Base-by-base conservation (phyloP, 2,329 filamentous ascomycete species). In the Trichoderma asperellum region DNA sequence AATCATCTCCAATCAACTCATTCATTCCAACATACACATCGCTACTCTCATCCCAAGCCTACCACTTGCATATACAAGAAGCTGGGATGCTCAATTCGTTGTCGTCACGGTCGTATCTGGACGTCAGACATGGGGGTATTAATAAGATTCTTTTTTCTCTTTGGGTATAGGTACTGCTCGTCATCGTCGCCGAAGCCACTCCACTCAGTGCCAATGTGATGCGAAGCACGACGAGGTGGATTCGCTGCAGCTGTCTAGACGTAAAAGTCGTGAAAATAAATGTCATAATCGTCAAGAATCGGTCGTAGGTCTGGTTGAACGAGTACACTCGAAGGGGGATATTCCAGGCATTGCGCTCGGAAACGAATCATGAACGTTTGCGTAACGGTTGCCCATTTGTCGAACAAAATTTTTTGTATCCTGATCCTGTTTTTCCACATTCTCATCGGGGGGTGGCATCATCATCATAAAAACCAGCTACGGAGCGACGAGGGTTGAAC, bases 251-350 rank as follows among this genome's bases (percentile, higher is more conserved):
- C 79, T 81, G 80, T 82, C 81, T 82, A 82, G 80, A 82, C 80
- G 78, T 82, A 78, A 81, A 65, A 61, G 78, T 82, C 81, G 78
- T 82, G 77, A 82, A 79, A 81, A 68, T 70, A 81, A 81, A 78
- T 79, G 79, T 81, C 80, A 79, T 81, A 78, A 81, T 82, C 80
- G 79, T 82, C 80, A 82, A 79, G 77, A 77, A 78, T 74, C 78
- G 75, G 75, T 79, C 76, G 73, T 78, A 75, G 74, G 74, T 75
- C 74, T 78, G 77, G 75, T 75, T 73, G 70, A 68, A 73, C 75
- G 69, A 73, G 73, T 76, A 78, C 76, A 76, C 72, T 70, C 72
- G 71, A 75, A 75, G 73, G 74, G 75, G 74, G 76, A 29, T 29
- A 72, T 77, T 75, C 71, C 74, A 74, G 74, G 72, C 74, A 70